These are phyloP conservation scores for Leccinum ponderosum DNA, from an alignment of 1,284 basidiomycete genomes.

Conservation along the genomic window DNA sequence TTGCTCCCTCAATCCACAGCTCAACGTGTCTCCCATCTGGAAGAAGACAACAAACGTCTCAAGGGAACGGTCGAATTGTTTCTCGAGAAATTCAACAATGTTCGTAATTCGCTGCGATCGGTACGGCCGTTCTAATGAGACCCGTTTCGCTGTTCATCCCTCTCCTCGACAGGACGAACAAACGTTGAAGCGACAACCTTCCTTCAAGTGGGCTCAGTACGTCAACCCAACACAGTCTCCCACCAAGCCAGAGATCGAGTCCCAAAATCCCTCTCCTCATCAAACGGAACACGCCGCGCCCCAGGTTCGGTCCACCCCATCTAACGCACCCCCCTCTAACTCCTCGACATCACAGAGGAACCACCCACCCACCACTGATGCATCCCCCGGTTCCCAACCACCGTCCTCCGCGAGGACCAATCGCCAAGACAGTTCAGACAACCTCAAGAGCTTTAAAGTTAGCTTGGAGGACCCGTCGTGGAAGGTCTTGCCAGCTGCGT, in stretches of 20 bases:
- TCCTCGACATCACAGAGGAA: slow-evolving; percentile 30
- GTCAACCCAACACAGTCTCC: slow-evolving; percentile 73
- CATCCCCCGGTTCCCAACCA: slow-evolving; percentile 37
- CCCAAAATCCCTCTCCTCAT: slow-evolving; percentile 75
- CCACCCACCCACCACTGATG: slow-evolving; percentile 27
- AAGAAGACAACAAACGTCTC: slow-evolving; percentile 75
- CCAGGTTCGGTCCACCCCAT: slow-evolving; percentile 36
- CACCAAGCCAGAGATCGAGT: slow-evolving; percentile 71
- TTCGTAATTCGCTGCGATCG: slow-evolving; percentile 21
- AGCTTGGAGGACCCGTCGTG: slow-evolving; percentile 96
- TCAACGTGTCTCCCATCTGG: slow-evolving; percentile 65
- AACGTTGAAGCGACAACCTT: slow-evolving; percentile 64
- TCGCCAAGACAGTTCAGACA: slow-evolving; percentile 71
- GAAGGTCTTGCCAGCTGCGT: slow-evolving; percentile 95
- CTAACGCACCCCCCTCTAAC: slow-evolving; percentile 22
- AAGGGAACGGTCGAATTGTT: slow-evolving; percentile 59
- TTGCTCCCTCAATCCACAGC: slow-evolving; percentile 41
- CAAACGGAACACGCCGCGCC: slow-evolving; percentile 67
- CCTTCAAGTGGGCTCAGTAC: slow-evolving; percentile 82
- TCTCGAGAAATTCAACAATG: slow-evolving; percentile 61
- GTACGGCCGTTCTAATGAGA: slow-evolving; percentile 14
- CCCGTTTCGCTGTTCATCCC: slow-evolving; percentile 9
- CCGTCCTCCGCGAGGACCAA: slow-evolving; percentile 39
- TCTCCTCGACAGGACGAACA: slow-evolving; percentile 47
- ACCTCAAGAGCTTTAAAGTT: slow-evolving; percentile 86